Evolutionary conservation across 257 asterid genomes (phyloP), one percentile per base, ranked within the genome.

Genomic region (Thymus mandschuricus): DNA sequence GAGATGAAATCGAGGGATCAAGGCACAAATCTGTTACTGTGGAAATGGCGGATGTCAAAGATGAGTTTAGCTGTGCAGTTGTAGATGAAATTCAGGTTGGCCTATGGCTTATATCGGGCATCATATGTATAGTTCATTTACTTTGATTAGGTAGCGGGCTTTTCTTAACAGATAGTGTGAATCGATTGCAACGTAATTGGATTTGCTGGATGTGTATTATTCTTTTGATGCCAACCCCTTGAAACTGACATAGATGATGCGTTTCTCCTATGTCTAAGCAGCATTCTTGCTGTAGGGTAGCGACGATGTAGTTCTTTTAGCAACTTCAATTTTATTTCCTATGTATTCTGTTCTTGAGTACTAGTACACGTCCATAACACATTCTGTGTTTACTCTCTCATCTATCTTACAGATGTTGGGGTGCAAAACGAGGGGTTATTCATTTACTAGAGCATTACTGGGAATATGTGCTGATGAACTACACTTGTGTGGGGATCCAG

Each of bases 401-500:
- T 59, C 63, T 55, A 73, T 81, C 44, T 69, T 35, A 34, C 83
- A 93, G 98, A 93, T 93, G 97, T 50, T 93, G 79, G 96, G 88
- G 38, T 93, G 97, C 73, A 82, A 75, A 76, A 74, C 91, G 7
- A 84, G 99, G 80, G 99, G 99, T 3, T 94, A 78, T 83, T 88
- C 97, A 55, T 94, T 94, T 82, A 94, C 97, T 63, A 92, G 99
- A 81, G 99, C 99, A 65, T 80, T 94, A 57, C 84, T 94, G 58
- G 99, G 99, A 70, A 73, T 94, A 78, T 79, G 97, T 73, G 97
- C 89, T 64, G 85, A 89, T n/a, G 97, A 94, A 86, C 80, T 94
- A 62, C 99, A 94, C 86, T 77, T 94, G 63, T 94, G 99, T 75
- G 99, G 99, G 71, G 99, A 94, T 83, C 80, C 98, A 13, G 97